phyloP scores from a whole-genome alignment of 345 rosid genomes.

The Carallia pectinifolia region DNA sequence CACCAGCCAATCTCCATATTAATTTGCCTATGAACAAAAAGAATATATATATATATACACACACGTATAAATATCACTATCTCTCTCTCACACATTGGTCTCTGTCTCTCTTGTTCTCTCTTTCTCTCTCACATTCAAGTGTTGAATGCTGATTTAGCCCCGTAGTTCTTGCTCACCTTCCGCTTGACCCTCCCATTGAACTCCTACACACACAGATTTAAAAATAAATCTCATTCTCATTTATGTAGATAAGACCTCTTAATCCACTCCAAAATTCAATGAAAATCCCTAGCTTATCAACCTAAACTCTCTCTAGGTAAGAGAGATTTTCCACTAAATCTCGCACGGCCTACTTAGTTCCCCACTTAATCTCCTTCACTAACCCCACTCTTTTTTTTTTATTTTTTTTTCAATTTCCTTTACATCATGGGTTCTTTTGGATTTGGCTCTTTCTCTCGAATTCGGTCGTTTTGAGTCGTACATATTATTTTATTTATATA shows the following conservation, averaged over 20 bases:
- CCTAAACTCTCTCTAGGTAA: conserved; percentile 23
- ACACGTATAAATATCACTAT: conserved; percentile 30
- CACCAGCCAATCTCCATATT: conserved; percentile 5
- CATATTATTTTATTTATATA: not conserved
- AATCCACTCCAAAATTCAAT: conserved; percentile 34
- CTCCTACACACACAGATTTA: conserved; percentile 19
- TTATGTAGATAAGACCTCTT: conserved; percentile 52
- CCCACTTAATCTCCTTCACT: conserved; percentile 25
- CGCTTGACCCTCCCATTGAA: conserved; percentile 41
- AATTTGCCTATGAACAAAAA: conserved; percentile 28
- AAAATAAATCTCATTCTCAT: conserved; percentile 29
- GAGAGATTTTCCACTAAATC: conserved; percentile 25
- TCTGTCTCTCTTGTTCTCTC: conserved; percentile 16
- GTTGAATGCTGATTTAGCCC: conserved; percentile 49
- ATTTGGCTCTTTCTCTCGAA: conserved; percentile 17
- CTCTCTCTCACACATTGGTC: conserved; percentile 12
- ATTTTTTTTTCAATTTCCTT: not conserved
- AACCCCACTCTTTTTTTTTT: conserved; percentile 19
- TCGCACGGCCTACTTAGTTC: conserved; percentile 8
- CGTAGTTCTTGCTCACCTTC: conserved; percentile 49
- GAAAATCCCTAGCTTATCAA: conserved; percentile 3
- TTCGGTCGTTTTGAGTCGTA: not conserved
- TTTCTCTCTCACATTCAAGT: conserved; percentile 23
- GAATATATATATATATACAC: conserved; percentile 37
- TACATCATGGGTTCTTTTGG: conserved; percentile 22